These are phyloP conservation scores for Fusarium nurragi DNA, from an alignment of 2,329 filamentous ascomycete genomes.

Conservation along the genomic window DNA sequence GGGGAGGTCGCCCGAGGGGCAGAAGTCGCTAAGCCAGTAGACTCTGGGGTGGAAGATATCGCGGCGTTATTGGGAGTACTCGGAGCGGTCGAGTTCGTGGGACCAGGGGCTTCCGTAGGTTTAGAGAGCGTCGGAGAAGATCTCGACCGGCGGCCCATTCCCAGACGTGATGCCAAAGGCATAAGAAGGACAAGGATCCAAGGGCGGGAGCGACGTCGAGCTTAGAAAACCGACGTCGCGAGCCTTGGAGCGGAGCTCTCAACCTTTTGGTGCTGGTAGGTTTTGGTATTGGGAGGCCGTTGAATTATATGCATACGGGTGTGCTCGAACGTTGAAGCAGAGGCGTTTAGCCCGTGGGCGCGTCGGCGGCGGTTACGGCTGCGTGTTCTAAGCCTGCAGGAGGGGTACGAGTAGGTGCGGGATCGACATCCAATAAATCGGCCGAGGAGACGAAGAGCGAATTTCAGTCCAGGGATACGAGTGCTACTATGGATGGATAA, in stretches of 20 bases:
- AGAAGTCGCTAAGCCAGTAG: constrained; percentile 51
- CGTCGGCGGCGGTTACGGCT: constrained; percentile 25
- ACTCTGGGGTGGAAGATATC: constrained; percentile 45
- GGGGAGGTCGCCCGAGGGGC: constrained; percentile 36
- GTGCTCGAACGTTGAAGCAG: constrained; percentile 21
- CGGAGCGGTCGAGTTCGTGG: constrained; percentile 49
- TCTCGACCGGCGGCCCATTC: constrained; percentile 45
- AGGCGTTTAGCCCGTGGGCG: constrained; percentile 25
- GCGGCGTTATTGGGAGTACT: constrained; percentile 51
- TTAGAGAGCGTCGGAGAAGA: constrained; percentile 50
- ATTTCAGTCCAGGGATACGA: constrained; percentile 6
- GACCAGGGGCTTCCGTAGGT: constrained; percentile 53
- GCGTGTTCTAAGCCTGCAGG: constrained; percentile 27
- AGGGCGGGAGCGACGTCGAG: constrained; percentile 37
- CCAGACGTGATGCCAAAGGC: constrained; percentile 43
- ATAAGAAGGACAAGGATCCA: constrained; percentile 39
- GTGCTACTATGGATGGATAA: constrained; percentile 6
- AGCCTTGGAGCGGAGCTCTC: constrained; percentile 30
- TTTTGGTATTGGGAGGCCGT: constrained; percentile 25
- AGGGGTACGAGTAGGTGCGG: constrained; percentile 18
- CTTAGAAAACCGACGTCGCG: constrained; percentile 33
- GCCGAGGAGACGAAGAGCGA: background rate
- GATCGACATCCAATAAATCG: constrained; percentile 23
- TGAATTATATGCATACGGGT: constrained; percentile 27
- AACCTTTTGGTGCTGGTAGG: constrained; percentile 13